These are phyloP conservation scores for Phyllostachys edulis DNA, from an alignment of 176 grass and related monocot species.

Conservation along the genomic window DNA sequence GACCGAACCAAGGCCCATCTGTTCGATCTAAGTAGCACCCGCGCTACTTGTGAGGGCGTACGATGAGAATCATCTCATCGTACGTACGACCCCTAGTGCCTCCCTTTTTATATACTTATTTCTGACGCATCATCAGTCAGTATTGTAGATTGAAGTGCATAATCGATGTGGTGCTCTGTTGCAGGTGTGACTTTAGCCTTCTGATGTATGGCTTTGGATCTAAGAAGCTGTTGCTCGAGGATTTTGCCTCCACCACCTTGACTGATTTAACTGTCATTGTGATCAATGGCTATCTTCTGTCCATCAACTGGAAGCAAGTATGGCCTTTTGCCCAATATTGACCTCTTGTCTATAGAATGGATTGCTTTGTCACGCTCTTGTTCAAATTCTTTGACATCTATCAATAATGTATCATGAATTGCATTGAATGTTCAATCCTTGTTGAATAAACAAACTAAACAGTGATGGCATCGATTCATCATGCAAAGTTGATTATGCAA, in stretches of 20 bases:
- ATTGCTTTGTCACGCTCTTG: not conserved
- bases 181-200: slow-evolving; percentile 68
- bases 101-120: no score
- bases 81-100: no score
- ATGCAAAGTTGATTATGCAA: not conserved
- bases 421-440: not conserved
- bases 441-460: not conserved
- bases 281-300: slow-evolving; percentile 83
- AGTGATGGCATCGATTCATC: not conserved
- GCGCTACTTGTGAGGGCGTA: no score
- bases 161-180: not conserved
- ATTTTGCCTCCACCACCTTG: slow-evolving; percentile 76
- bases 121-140: no score
- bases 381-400: not conserved
- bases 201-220: slow-evolving; percentile 97
- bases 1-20: no score
- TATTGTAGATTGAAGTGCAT: not conserved
- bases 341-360: not conserved
- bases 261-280: slow-evolving; percentile 75
- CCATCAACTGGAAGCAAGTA: slow-evolving; percentile 88
- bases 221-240: slow-evolving; percentile 64
- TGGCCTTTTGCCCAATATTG: not conserved
- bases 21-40: no score
- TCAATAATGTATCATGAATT: not conserved
- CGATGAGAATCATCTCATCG: no score